Base-by-base conservation (phyloP, 345 rosid species). In the Gossypium arboreum region DNA sequence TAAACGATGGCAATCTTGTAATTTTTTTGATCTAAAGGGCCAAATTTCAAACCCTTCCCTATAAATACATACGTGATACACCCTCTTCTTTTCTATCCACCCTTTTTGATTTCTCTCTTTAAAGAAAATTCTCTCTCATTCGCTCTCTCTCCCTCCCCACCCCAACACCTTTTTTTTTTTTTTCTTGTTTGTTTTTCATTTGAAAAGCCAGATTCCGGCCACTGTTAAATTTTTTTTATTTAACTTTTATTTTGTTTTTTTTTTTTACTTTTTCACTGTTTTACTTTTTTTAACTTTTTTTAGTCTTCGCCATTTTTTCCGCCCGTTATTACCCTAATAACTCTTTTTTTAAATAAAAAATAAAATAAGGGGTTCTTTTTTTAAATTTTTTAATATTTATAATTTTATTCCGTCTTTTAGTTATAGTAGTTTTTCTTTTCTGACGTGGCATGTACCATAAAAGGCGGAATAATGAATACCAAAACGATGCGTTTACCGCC, bases 401-500 rank as follows among this genome's bases (percentile, higher is more conserved):
- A 50, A n/a, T 6, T 20, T 10, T 60, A 56, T 73, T 74, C 9
- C 6, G 7, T 8, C 11, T 25, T 51, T 73, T 57, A 43, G 59
- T 20, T 8, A 0, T 1, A 41, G 16, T 50, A 22, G 27, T n/a
- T 9, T 18, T 27, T 34, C 41, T 34, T 20, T 41, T 65, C 67
- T 65, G 81, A 89, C 95, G 97, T 94, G 98, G 97, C 90, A 87
- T 84, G 89, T 84, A 83, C 77, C 73, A 39, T 58, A 75, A 44
- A 65, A 47, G 74, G 55, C 75, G 55, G 12, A 54, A 63, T 13
- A 56, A 91, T 84, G 89, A 86, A 83, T 73, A 86, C 92, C 90
- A 83, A 87, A 84, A 84, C 90, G 87, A 94, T 94, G 98, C 97
- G 98, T 76, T 87, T 89, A 17, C 93, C 92, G 43, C 88, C 97